These are phyloP conservation scores for Solanum lycopersicoides DNA, from an alignment of 257 asterid species.

Conservation along the genomic window DNA sequence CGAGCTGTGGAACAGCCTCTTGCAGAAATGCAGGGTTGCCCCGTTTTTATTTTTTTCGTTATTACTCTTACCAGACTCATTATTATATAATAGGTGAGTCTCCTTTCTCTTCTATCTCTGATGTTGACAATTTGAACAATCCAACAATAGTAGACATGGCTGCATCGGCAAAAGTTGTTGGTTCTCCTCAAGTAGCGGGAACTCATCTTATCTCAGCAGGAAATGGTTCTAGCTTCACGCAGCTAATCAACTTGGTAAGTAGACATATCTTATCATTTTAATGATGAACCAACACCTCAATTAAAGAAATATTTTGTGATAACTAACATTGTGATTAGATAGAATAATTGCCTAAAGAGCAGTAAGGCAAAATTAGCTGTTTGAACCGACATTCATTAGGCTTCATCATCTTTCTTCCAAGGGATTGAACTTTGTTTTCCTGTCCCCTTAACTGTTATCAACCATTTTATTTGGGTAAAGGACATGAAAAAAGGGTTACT, in stretches of 20 bases:
- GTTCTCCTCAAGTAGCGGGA: conserved; percentile 42
- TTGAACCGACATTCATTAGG: not conserved
- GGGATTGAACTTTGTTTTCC: not conserved
- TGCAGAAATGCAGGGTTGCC: not conserved
- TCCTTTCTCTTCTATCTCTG: conserved; percentile 98
- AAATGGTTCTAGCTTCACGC: conserved; percentile 26
- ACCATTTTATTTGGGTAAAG: not conserved
- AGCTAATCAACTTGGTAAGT: conserved; percentile 37
- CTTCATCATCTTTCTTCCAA: not conserved
- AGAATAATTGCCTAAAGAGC: not conserved
- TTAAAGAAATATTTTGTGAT: not conserved
- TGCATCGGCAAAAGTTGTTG: conserved; percentile 51
- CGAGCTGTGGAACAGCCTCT: not conserved
- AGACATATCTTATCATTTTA: not conserved
- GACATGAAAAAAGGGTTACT: not conserved
- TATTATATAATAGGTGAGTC: conserved; percentile 61
- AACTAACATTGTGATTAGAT: not conserved
- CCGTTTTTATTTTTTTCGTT: not conserved
- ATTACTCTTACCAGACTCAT: not conserved
- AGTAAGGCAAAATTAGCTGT: not conserved
- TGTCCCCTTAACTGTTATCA: not conserved
- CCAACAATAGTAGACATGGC: conserved; percentile 55
- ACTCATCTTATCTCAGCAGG: conserved; percentile 19
- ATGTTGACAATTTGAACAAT: conserved; percentile 89
- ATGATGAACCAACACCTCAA: not conserved